Conservation (phyloP, 805 yeast species). For the Barnettozyma salicaria region DNA sequence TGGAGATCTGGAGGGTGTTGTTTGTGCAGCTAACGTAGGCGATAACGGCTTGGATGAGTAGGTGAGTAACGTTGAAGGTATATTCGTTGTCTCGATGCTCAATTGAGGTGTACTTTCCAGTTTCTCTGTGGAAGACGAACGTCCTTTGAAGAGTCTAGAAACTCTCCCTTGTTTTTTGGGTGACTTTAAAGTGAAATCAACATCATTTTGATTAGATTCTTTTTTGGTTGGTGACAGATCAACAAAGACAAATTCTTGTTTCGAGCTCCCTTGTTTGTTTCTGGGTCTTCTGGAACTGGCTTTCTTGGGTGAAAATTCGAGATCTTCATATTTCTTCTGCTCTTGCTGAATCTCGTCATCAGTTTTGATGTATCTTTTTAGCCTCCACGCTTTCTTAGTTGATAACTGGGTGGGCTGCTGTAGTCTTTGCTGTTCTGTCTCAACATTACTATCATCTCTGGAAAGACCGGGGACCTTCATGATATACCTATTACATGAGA, state of each 20-base stretch:
- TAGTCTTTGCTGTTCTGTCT: background rate
- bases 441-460: background rate
- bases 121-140: conserved; percentile 7
- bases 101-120: conserved; percentile 4
- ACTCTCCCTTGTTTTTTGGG: conserved; percentile 12
- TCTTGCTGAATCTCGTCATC: conserved; percentile 22
- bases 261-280: conserved; percentile 20
- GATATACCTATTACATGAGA: background rate
- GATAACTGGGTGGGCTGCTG: conserved; percentile 8
- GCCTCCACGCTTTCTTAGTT: conserved; percentile 25
- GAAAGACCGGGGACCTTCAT: conserved; percentile 8
- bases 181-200: background rate
- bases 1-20: conserved; percentile 2
- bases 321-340: conserved; percentile 19
- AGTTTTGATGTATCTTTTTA: conserved; percentile 22
- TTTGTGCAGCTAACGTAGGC: conserved; percentile 1
- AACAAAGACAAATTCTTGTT: conserved; percentile 27
- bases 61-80: conserved; percentile 1
- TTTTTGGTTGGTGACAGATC: conserved; percentile 27
- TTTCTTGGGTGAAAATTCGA: conserved; percentile 25
- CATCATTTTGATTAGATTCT: conserved; percentile 5
- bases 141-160: conserved; percentile 11
- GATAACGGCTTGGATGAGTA: conserved; percentile 1
- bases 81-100: background rate
- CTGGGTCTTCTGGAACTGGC: conserved; percentile 23